Evolutionary conservation across 352 stramenopile species (phyloP), one percentile per base, ranked within the genome.

Genomic region (Globisporangium viniferum): DNA sequence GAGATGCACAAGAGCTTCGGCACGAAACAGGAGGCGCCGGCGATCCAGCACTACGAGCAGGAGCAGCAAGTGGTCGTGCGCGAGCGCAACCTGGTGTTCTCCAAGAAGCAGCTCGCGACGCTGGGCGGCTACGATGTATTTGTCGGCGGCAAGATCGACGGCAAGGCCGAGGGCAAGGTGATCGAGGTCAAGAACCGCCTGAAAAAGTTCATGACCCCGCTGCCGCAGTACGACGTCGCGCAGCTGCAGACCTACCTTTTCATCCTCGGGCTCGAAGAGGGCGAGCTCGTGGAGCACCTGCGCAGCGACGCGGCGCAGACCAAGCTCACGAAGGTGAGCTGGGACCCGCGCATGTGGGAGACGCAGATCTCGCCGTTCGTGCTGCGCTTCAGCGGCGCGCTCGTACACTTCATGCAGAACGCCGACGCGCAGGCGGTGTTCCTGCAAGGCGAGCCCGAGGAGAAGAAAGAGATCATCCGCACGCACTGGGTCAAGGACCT

Each of bases 171-270:
- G 66, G 84, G 84, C 58, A 92, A 86, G 46, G 86, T 95, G 20
- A 81, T 95, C 55, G 88, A 95, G 61, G 86, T 95, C 44, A 95
- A 95, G 74, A 95, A 95, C 73, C 77, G 88, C 55, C 61, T 95
- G 64, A 81, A 75, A 41, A 61, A 67, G 14, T 95, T 95, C 71
- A 79, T 92, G 29, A 78, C 71, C 31, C 88, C 88, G 12, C 68
- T 95, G 63, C 88, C 88, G 6, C 80, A 76, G 68, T 95, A 95
- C 70, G 88, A 95, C 69, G 51, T 95, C 9, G 83, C 84, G 1
- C 88, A 95, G 67, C 69, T 95, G 62, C 86, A 94, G 76, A 95
- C 88, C 31, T 95, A 95, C 68, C 59, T 95, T 44, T 95, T 86
- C 68, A 92, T 95, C 53, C 74, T 95, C 20, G 80, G 73, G 0